Conservation (phyloP, 78 protist species). For the Dictyostelium firmibasis region DNA sequence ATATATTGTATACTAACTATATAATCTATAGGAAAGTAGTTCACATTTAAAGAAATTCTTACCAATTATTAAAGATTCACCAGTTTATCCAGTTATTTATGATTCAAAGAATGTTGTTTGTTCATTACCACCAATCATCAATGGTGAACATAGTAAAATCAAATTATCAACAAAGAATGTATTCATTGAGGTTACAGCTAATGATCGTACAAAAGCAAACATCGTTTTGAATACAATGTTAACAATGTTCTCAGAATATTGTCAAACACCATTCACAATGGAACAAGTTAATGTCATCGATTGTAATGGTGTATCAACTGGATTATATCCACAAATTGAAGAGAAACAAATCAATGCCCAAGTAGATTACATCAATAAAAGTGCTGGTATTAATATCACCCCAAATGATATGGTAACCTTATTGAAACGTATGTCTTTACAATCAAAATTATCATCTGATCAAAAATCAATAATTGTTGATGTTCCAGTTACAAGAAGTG, state of each 20-base stretch:
- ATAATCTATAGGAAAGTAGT: slow-evolving; percentile 24
- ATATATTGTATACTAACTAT: not conserved
- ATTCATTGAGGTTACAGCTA: slow-evolving; percentile 99
- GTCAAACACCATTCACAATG: slow-evolving; percentile 81
- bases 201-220: slow-evolving; percentile 95
- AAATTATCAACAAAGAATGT: slow-evolving; percentile 94
- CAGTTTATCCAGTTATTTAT: slow-evolving; percentile 93
- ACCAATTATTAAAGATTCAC: slow-evolving; percentile 87
- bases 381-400: slow-evolving; percentile 53
- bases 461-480: slow-evolving; percentile 11
- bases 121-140: slow-evolving; percentile 99
- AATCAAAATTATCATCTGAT: slow-evolving; percentile 29
- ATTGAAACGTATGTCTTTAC: slow-evolving; percentile 76
- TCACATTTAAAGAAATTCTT: slow-evolving; percentile 81
- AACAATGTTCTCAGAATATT: slow-evolving; percentile 93
- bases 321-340: slow-evolving; percentile 49
- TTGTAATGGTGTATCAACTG: slow-evolving; percentile 41
- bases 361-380: slow-evolving; percentile 71
- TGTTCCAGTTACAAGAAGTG: slow-evolving; percentile 49
- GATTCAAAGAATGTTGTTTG: slow-evolving; percentile 92
- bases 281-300: slow-evolving; percentile 85
- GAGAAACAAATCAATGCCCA: slow-evolving; percentile 19
- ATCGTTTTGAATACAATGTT: slow-evolving; percentile 95
- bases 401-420: slow-evolving; percentile 39
- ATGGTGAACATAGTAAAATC: slow-evolving; percentile 97